A percentile compares a stretch with the other conserved stretches of the same genome.
These are phyloP conservation scores for Aspergillus tanneri DNA, from an alignment of 2,329 filamentous ascomycete genomes.

Conservation along the genomic window DNA sequence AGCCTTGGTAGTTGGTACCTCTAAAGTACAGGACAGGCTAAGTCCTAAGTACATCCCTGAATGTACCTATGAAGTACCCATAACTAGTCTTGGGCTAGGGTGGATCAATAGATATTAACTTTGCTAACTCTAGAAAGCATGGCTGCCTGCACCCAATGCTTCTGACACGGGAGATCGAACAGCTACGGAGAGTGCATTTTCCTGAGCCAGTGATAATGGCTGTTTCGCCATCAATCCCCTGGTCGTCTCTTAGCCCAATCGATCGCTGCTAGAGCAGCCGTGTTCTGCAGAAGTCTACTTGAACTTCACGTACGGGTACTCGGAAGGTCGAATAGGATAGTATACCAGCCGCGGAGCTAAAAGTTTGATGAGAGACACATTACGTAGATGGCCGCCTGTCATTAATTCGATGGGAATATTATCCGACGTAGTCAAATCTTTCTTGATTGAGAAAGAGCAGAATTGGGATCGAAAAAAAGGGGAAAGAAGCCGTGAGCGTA, in stretches of 20 bases:
- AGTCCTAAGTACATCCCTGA: background rate
- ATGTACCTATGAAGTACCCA: too few relatives aligned
- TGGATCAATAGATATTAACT: too few relatives aligned
- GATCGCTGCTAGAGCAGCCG: constrained; percentile 18
- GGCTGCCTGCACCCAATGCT: too few relatives aligned
- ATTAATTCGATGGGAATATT: background rate
- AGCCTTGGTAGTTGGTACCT: background rate
- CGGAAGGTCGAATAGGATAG: constrained; percentile 3
- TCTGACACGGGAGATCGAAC: background rate
- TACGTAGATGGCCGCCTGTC: constrained; percentile 8
- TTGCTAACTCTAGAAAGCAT: too few relatives aligned
- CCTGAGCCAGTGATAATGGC: constrained; percentile 7
- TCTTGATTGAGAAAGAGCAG: too few relatives aligned
- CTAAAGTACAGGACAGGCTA: too few relatives aligned
- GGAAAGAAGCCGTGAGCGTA: too few relatives aligned
- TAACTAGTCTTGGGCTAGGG: too few relatives aligned
- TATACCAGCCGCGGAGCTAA: background rate
- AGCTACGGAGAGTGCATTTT: background rate
- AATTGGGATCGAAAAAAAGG: too few relatives aligned
- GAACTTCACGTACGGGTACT: constrained; percentile 7
- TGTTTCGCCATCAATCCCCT: background rate
- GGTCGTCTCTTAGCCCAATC: constrained; percentile 13
- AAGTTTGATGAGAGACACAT: constrained; percentile 3
- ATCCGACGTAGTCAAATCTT: too few relatives aligned
- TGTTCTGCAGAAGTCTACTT: constrained; percentile 18